Evolutionary conservation across 2,329 filamentous ascomycete species (phyloP), one percentile per base, ranked within the genome.

Genomic region (Cladophialophora psammophila): DNA sequence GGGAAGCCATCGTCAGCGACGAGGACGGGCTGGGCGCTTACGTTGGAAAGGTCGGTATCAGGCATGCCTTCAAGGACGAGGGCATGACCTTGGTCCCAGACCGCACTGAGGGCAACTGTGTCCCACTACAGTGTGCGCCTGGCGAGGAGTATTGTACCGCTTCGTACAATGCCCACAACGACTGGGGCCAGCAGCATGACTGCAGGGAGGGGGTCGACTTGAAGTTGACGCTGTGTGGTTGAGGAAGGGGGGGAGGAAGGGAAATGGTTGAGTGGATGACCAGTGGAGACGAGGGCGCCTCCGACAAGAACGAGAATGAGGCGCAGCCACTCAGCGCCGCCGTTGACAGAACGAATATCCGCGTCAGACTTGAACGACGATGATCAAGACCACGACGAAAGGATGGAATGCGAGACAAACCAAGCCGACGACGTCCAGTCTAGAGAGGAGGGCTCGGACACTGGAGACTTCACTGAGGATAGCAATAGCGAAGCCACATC

Each of bases 211-310:
- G 18, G 20, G 60, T 57, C 18, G 40, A 58, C 31, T 48, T 69
- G 57, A 63, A 52, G 36, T 57, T 66, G 60, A 65, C 60, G 10
- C 42, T 69, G 15, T 69, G 67, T 59, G 60, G 60, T 63, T 69
- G 56, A 66, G 53, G 26, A 3, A 7, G 42, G 56, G 48, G 38
- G 18, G 18, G 9, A 3, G 32, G 56, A 35, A 38, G 36, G 20
- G 9, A 32, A 26, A 2, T 48, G 15, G 8, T 10, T 32, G 20
- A n/a, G 57, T 5, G 10, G 9, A 2, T n/a, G 8, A 8, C 42
- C 7, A 12, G 26, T 18, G 13, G 57, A 26, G 26, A 13, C 5
- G 26, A 31, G 31, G 18, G 32, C 5, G n/a, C 5, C 5, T 10
- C n/a, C 3, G 8, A 10, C 8, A 26, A 50, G 18, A 10, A 50